A percentile compares a stretch with the other conserved stretches of the same genome.
Conservation (phyloP, 1,284 basidiomycete species). For the Anthracocystis setariae region DNA sequence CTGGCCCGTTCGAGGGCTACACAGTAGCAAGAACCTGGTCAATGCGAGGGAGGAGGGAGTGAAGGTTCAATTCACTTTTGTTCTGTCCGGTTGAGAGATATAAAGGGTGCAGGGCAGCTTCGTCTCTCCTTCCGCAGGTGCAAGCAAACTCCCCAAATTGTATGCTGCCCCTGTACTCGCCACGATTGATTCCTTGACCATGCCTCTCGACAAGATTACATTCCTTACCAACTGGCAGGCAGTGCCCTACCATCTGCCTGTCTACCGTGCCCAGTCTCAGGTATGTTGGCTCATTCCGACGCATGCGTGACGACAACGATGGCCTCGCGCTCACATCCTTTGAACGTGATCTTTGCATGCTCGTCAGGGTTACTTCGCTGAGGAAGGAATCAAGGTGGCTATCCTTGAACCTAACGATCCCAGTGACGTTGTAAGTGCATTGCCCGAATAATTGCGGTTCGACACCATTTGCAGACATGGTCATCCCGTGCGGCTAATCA, state of each 20-base stretch:
- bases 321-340: not conserved
- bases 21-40: too few relatives aligned
- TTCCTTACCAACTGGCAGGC: constrained; percentile 64
- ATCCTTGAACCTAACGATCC: constrained; percentile 68
- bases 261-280: constrained; percentile 68
- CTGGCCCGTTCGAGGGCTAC: too few relatives aligned
- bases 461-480: too few relatives aligned
- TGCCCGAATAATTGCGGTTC: not conserved
- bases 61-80: too few relatives aligned
- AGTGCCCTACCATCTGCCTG: constrained; percentile 68
- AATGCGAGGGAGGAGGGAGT: too few relatives aligned
- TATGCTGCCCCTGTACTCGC: too few relatives aligned
- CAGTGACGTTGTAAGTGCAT: constrained; percentile 51
- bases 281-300: constrained; percentile 17
- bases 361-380: constrained; percentile 47
- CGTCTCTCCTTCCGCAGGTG: too few relatives aligned
- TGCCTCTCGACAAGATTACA: constrained; percentile 56
- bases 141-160: too few relatives aligned
- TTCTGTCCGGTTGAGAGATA: too few relatives aligned
- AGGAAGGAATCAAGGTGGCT: constrained; percentile 69
- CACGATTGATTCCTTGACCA: constrained; percentile 9
- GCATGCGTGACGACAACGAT: constrained; percentile 29
- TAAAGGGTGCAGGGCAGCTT: too few relatives aligned
- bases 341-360: not conserved
- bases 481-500: too few relatives aligned